phyloP scores from a whole-genome alignment of 2,329 filamentous ascomycete genomes.

The Aureobasidium musti region DNA sequence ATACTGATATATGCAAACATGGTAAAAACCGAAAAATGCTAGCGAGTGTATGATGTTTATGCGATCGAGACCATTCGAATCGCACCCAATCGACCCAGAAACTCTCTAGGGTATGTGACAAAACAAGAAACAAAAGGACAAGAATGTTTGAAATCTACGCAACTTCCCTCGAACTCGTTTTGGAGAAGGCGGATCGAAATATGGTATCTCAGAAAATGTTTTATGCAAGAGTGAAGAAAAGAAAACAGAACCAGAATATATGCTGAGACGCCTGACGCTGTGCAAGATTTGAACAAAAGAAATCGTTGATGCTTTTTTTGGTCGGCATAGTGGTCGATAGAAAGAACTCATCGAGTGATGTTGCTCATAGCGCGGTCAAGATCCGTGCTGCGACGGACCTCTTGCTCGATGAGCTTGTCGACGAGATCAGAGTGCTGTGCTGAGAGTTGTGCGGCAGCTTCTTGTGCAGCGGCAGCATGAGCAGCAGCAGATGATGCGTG shows the following conservation, averaged over 20 bases:
- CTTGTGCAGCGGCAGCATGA: conserved; percentile 25
- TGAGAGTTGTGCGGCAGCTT: conserved; percentile 12
- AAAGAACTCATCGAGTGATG: neutral
- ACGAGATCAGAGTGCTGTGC: conserved; percentile 44
- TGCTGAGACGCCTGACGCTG: conserved; percentile 22
- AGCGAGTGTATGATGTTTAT: conserved; percentile 2
- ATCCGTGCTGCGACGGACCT: conserved; percentile 41
- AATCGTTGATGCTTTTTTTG: neutral
- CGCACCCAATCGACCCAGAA: neutral
- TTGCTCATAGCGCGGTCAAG: neutral
- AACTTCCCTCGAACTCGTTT: conserved; percentile 13
- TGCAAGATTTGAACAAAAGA: conserved; percentile 9
- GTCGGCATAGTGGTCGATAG: neutral
- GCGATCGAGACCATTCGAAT: neutral
- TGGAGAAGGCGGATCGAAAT: conserved; percentile 23
- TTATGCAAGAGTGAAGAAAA: conserved; percentile 5
- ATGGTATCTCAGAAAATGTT: conserved; percentile 28
- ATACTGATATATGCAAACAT: conserved; percentile 4
- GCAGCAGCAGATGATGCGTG: conserved; percentile 34
- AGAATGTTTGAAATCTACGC: conserved; percentile 13
- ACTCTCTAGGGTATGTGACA: neutral
- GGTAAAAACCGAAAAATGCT: neutral
- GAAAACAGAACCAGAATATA: conserved; percentile 3
- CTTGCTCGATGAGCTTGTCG: conserved; percentile 51
- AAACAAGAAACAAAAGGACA: neutral